Evolutionary conservation across 352 stramenopile species (phyloP), one percentile per base, ranked within the genome.

Genomic region (Pythium sp.): DNA sequence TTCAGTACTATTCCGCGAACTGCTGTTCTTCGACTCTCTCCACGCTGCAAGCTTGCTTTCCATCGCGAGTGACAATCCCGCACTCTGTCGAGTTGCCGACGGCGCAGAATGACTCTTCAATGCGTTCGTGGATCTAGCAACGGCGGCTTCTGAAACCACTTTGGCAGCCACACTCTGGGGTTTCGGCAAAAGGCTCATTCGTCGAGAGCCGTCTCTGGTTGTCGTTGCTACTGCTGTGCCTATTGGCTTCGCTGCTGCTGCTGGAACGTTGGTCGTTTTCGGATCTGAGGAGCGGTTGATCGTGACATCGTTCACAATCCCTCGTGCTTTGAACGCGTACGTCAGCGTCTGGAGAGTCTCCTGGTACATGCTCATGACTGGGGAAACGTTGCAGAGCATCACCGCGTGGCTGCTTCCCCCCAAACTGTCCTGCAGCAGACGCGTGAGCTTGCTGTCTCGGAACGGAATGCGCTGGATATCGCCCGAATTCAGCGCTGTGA

Each of bases 391-490:
- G 60, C 72, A 86, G 67, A 86, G 72, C 78, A 86, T 71, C 6
- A 86, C 64, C 1, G 72, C 74, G 34, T 80, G 75, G 32, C 69
- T 83, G 62, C 70, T 81, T 2, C 77, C 76, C 0, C 77, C 71
- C 1, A 86, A 53, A 61, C 71, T 79, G 69, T 81, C 77, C 57
- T 87, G 88, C 55, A 95, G 75, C n/a, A 96, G 62, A 14, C 84
- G 73, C 58, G 83, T 91, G 46, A 94, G 74, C 63, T 88, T 93
- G 51, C 80, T 88, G 55, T 94, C 83, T 22, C 81, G 77, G 54
- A 90, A 91, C 36, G 88, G 85, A 34, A 97, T 89, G 18, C 62
- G 72, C 69, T 89, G 87, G 24, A 84, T 81, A 9, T 88, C 75
- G n/a, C 78, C 73, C 2, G 72, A 73, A 49, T 80, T 90, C 26